A percentile compares a stretch with the other conserved stretches of the same genome.
Evolutionary conservation across 2,329 filamentous ascomycete genomes (phyloP).

Genomic region (Alternaria metachromatica): DNA sequence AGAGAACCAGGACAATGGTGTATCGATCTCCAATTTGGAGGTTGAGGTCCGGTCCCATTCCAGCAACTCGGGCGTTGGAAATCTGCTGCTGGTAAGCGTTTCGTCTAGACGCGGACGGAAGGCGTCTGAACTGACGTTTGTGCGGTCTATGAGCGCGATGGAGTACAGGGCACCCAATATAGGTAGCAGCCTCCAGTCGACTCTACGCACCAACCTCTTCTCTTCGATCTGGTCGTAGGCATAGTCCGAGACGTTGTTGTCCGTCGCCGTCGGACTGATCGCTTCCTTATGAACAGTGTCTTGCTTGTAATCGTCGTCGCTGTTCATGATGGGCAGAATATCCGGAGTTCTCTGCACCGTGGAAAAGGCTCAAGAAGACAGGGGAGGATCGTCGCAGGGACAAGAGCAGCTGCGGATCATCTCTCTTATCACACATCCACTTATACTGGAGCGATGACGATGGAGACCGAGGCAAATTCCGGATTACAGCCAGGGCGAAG

Average conservation of each 20-base stretch:
- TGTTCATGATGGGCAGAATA: constrained; percentile 12
- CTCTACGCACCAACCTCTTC: constrained; percentile 32
- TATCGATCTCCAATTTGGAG: constrained; percentile 32
- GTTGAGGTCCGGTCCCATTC: constrained; percentile 32
- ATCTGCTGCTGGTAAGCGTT: constrained; percentile 13
- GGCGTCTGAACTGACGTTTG: constrained; percentile 24
- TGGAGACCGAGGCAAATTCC: constrained; percentile 8
- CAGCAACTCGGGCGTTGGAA: constrained; percentile 36
- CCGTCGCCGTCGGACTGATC: neutral
- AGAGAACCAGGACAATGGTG: constrained; percentile 32
- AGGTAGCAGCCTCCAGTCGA: constrained; percentile 49
- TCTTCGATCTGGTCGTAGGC: constrained; percentile 23
- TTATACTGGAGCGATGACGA: constrained; percentile 3
- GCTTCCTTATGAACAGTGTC: constrained; percentile 14
- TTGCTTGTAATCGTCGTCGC: constrained; percentile 21
- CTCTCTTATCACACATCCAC: neutral
- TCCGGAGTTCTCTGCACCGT: neutral
- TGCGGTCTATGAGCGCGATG: constrained; percentile 47
- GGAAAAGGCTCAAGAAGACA: neutral
- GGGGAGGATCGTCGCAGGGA: neutral
- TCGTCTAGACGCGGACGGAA: neutral
- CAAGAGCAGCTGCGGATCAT: neutral
- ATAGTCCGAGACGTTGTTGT: constrained; percentile 8
- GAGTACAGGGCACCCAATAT: constrained; percentile 50
- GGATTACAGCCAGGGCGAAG: neutral